Percentiles rank a stretch among this genome's conserved stretches.
These are phyloP conservation scores for Sporisorium iseilematis-ciliati DNA, from an alignment of 1,284 basidiomycete species.

Conservation along the genomic window DNA sequence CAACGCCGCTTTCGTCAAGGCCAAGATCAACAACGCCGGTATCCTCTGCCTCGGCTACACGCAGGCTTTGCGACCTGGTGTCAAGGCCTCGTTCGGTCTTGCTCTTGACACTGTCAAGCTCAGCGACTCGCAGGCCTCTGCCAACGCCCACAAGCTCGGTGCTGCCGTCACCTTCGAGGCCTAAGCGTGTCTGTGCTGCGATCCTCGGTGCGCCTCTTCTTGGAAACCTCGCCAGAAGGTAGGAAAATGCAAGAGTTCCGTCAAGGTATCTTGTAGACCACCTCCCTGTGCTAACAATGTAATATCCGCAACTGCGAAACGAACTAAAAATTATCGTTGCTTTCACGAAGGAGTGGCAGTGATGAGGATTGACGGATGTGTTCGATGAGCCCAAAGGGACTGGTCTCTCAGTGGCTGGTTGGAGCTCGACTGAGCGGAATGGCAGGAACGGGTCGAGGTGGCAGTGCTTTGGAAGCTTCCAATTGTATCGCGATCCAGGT, in stretches of 20 bases:
- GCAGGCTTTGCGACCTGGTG: slow-evolving; percentile 77
- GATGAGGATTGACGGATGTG: neutral
- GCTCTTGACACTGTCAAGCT: slow-evolving; percentile 70
- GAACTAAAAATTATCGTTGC: slow-evolving; percentile 9
- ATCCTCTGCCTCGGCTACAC: slow-evolving; percentile 68
- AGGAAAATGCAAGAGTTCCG: neutral
- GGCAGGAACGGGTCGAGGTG: no score
- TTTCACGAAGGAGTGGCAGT: neutral
- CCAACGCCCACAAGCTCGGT: slow-evolving; percentile 74
- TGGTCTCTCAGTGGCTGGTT: no score
- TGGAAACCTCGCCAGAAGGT: slow-evolving; percentile 7
- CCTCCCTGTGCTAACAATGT: slow-evolving; percentile 17
- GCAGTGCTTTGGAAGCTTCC: neutral
- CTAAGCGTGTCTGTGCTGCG: slow-evolving; percentile 37
- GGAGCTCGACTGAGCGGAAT: neutral
- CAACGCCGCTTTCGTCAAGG: slow-evolving; percentile 91
- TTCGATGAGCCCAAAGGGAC: no score
- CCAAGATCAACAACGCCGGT: slow-evolving; percentile 94
- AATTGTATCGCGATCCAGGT: neutral
- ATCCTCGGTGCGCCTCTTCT: slow-evolving; percentile 4
- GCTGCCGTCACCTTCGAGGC: slow-evolving; percentile 74
- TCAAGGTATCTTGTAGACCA: neutral
- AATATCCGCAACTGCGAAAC: slow-evolving; percentile 36
- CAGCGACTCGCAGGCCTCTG: slow-evolving; percentile 63
- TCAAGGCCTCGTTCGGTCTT: slow-evolving; percentile 88